Percentiles rank a stretch among this genome's conserved stretches.
These are phyloP conservation scores for Carallia brachiata DNA, from an alignment of 345 rosid species.

Conservation along the genomic window DNA sequence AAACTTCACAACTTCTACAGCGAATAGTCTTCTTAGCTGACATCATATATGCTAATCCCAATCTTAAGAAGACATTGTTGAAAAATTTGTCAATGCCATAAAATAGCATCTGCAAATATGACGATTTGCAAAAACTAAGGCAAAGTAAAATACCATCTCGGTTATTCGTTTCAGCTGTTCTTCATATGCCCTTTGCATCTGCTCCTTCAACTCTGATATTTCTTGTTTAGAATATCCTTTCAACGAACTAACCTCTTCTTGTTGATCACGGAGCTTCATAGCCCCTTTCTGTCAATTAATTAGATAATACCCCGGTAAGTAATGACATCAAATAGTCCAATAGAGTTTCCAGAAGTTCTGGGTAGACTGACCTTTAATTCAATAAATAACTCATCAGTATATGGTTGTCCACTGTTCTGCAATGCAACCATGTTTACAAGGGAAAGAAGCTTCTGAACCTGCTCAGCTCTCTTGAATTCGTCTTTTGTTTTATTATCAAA, in stretches of 20 bases:
- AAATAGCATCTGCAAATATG: not conserved
- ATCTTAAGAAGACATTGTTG: not conserved
- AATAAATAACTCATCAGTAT: conserved; percentile 63
- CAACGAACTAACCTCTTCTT: conserved; percentile 53
- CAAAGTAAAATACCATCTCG: conserved; percentile 45
- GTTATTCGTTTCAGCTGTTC: conserved; percentile 62
- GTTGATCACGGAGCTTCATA: conserved; percentile 62
- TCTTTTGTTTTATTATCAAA: conserved; percentile 82
- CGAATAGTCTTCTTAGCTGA: not conserved
- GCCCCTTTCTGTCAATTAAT: conserved; percentile 54
- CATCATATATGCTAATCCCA: not conserved
- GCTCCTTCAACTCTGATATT: conserved; percentile 57
- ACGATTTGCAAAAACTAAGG: not conserved
- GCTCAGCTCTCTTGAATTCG: conserved; percentile 50
- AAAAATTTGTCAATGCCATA: not conserved
- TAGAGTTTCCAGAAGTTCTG: not conserved
- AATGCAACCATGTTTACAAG: conserved; percentile 49
- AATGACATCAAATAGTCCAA: not conserved
- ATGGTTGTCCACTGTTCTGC: conserved; percentile 71
- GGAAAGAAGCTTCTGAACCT: conserved; percentile 62
- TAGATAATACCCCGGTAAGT: not conserved
- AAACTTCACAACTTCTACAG: not conserved
- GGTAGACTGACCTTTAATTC: conserved; percentile 55
- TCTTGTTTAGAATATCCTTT: conserved; percentile 57
- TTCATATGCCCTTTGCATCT: conserved; percentile 56